Conservation (phyloP, 148 eudicot genomes). For the Vaccinium corymbosum region DNA sequence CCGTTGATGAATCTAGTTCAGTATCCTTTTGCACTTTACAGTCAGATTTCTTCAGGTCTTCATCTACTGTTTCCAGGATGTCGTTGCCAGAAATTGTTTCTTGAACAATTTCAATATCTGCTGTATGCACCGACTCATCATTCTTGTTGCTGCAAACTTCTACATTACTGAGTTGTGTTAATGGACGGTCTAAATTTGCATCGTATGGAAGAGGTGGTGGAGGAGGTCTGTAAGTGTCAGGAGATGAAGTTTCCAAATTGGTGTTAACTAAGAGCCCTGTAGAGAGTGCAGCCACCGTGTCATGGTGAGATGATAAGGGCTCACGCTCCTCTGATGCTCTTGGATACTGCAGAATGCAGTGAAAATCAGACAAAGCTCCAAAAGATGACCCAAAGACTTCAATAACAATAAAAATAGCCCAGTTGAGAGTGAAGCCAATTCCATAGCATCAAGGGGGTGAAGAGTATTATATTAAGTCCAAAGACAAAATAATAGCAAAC, state of each 20-base stretch:
- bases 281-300: constrained; percentile 39
- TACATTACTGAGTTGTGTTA: constrained; percentile 30
- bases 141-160: constrained; percentile 35
- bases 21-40: constrained; percentile 34
- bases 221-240: constrained; percentile 72
- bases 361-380: background rate
- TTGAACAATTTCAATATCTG: constrained; percentile 32
- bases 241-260: constrained; percentile 70
- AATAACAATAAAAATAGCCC: constrained; percentile 4
- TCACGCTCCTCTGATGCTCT: constrained; percentile 60
- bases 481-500: background rate
- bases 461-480: background rate
- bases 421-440: background rate
- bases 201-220: constrained; percentile 76
- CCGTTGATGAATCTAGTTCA: constrained; percentile 45
- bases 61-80: constrained; percentile 31
- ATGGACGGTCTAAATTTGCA: constrained; percentile 42
- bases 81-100: constrained; percentile 21
- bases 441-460: background rate
- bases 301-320: constrained; percentile 59
- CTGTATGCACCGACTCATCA: constrained; percentile 28
- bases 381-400: background rate
- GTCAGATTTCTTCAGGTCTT: constrained; percentile 33
- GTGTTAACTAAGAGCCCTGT: constrained; percentile 72
- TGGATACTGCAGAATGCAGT: constrained; percentile 53